phyloP scores from a whole-genome alignment of 495 filamentous ascomycete genomes.

The Tetracladium setigerum region DNA sequence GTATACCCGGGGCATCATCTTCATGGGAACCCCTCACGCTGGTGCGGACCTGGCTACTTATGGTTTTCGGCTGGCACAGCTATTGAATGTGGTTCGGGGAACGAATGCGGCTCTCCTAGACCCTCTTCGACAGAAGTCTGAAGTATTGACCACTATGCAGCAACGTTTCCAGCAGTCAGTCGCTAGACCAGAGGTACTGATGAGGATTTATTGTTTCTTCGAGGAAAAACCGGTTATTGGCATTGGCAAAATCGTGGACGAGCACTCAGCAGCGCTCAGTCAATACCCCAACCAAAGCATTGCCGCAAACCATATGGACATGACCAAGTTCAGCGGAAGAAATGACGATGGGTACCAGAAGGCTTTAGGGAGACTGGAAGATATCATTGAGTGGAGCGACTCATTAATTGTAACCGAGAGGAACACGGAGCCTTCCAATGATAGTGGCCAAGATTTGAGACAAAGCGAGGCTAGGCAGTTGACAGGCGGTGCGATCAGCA shows the following conservation, averaged over 20 bases:
- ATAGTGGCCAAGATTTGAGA: not conserved
- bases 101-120: constrained; percentile 19
- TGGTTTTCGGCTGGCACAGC: constrained; percentile 10
- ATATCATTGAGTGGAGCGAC: not conserved
- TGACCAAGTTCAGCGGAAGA: constrained; percentile 9
- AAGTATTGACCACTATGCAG: constrained; percentile 25
- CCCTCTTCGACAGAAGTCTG: not conserved
- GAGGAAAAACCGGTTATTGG: constrained; percentile 5
- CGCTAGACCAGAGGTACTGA: not conserved
- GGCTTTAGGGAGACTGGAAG: not conserved
- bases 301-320: constrained; percentile 10
- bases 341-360: constrained; percentile 2
- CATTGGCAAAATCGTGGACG: constrained; percentile 11
- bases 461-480: not conserved
- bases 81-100: not conserved
- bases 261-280: not conserved
- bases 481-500: not conserved
- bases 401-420: not conserved
- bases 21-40: constrained; percentile 34
- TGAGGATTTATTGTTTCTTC: constrained; percentile 12
- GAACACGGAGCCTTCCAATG: not conserved
- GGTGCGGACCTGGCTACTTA: constrained; percentile 20
- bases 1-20: constrained; percentile 27
- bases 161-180: constrained; percentile 27
- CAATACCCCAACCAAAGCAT: constrained; percentile 16